These are phyloP conservation scores for Didymella pinodella DNA, from an alignment of 2,329 filamentous ascomycete species.

Conservation along the genomic window DNA sequence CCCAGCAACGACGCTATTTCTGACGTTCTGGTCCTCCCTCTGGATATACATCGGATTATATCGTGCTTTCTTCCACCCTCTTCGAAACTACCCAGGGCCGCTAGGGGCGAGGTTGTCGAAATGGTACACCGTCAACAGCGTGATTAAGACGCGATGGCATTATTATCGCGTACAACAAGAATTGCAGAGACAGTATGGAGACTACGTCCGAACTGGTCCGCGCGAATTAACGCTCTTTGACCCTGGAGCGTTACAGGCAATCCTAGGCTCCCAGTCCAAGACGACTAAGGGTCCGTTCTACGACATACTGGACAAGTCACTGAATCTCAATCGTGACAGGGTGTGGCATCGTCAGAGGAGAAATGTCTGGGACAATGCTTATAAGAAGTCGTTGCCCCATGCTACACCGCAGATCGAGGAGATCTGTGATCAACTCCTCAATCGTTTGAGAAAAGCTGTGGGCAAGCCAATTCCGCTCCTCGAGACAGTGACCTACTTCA, in stretches of 20 bases:
- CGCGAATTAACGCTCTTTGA: conserved; percentile 39
- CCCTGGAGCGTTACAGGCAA: conserved; percentile 29
- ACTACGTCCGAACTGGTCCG: conserved; percentile 39
- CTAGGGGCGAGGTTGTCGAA: conserved; percentile 33
- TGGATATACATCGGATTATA: conserved; percentile 33
- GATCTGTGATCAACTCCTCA: conserved; percentile 35
- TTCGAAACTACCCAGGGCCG: conserved; percentile 34
- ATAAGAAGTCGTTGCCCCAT: conserved; percentile 37
- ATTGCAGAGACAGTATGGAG: conserved; percentile 35
- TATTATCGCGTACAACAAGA: conserved; percentile 30
- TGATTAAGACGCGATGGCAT: conserved; percentile 24
- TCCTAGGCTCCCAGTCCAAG: conserved; percentile 33
- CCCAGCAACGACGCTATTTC: conserved; percentile 19
- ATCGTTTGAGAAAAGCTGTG: conserved; percentile 26
- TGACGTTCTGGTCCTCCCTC: conserved; percentile 30
- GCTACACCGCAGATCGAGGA: conserved; percentile 34
- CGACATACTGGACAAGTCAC: conserved; percentile 31
- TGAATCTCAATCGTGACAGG: conserved; percentile 40
- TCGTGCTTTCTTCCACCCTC: conserved; percentile 37
- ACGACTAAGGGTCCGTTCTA: conserved; percentile 41
- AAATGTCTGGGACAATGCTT: conserved; percentile 41
- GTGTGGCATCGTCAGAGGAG: conserved; percentile 37
- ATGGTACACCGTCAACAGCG: conserved; percentile 35
- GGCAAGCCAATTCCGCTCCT: conserved; percentile 48
- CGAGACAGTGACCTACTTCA: conserved; percentile 54